phyloP scores from a whole-genome alignment of 345 rosid species.

The Lumnitzera racemosa region DNA sequence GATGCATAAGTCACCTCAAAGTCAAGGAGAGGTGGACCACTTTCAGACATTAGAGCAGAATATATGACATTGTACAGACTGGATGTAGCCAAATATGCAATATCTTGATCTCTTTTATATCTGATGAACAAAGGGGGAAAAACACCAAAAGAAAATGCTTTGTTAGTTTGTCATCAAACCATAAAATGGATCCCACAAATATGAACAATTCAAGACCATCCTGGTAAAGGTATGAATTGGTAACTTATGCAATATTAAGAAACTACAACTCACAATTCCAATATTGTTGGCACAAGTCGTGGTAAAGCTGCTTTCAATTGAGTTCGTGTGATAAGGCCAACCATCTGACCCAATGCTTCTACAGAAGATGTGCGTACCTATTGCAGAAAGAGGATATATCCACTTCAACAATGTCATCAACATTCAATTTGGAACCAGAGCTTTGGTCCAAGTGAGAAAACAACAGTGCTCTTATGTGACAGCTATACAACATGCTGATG shows the following conservation, averaged over 20 bases:
- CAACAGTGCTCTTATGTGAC: too few species aligned
- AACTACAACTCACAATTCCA: slow-evolving; percentile 67
- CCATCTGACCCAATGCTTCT: slow-evolving; percentile 97
- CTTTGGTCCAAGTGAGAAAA: too few species aligned
- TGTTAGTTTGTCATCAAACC: too few species aligned
- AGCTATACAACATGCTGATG: too few species aligned
- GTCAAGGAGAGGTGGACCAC: slow-evolving; percentile 96
- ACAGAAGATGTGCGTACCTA: slow-evolving; percentile 85
- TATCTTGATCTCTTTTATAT: slow-evolving; percentile 82
- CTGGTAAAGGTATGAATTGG: too few species aligned
- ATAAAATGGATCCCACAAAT: too few species aligned
- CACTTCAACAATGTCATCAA: not conserved
- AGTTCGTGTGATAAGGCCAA: slow-evolving; percentile 75
- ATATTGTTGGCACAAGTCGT: slow-evolving; percentile 73
- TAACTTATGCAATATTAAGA: too few species aligned
- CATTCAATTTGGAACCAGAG: too few species aligned
- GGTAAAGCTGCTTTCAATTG: slow-evolving; percentile 90
- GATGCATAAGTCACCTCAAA: slow-evolving; percentile 61
- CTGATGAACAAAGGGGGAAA: slow-evolving; percentile 24
- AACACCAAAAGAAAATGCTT: not conserved
- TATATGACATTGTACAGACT: slow-evolving; percentile 73
- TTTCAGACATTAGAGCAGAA: slow-evolving; percentile 74
- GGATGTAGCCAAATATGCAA: slow-evolving; percentile 71
- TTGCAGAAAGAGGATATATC: slow-evolving; percentile 19
- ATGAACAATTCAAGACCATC: too few species aligned